Base-by-base conservation (phyloP, 345 rosid genomes). In the Corchorus olitorius region DNA sequence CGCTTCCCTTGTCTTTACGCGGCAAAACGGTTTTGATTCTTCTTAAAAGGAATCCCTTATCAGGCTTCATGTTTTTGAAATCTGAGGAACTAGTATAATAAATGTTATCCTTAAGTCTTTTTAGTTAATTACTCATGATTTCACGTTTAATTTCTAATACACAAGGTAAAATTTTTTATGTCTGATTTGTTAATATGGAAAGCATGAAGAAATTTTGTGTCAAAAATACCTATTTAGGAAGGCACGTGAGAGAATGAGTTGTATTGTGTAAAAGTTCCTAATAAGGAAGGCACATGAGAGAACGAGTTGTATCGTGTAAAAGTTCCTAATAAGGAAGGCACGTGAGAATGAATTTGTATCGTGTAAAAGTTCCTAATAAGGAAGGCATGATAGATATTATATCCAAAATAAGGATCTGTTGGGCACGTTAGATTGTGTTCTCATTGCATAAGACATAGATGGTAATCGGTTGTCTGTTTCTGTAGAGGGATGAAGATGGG, bases 1-100 rank as follows among this genome's bases (percentile, higher is more conserved):
- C 19, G 39, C 41, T 9, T 3, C 53, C 41, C 34, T 62, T 15
- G 20, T 49, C 20, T 27, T 15, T 53, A 41, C 8, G 45, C 0
- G 43, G 59, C 59, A 6, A n/a, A 45, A 45, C 55, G 46, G 19
- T 70, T 65, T 70, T 19, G 71, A 41, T 73, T 66, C 20, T 74
- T 56, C 20, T 27, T 72, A 15, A 73, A 34, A 9, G 8, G 17
- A 50, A 66, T 33, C 43, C 33, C 17, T 53, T 53, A 35, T 52
- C 45, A 2, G 20, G 41, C 45, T 43, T 62, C 39, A 71, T 16
- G 46, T 13, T 17, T 76, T 16, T 75, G 6, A 10, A 20, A 10
- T 46, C 41, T 59, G 65, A 20, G 65, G 56, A 61, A n/a, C 22
- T 50, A 37, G 33, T 37, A 12, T 37, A 54, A 70, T 56, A 49